Evolutionary conservation across 2,329 filamentous ascomycete genomes (phyloP).

Genomic region (Ophiostoma novo-ulmi): DNA sequence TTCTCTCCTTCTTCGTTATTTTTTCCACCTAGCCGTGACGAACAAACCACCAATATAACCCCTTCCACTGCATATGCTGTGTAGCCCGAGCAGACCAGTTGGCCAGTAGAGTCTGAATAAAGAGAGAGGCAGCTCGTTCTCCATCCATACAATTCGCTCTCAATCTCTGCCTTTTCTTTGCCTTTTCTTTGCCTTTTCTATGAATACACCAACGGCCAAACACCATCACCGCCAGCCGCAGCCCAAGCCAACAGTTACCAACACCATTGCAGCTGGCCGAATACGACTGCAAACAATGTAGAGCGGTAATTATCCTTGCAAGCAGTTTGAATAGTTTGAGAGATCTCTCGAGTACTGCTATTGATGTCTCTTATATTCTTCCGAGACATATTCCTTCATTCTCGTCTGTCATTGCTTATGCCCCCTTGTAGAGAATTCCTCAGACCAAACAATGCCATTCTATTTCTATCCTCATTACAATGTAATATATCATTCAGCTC

Average conservation of each 20-base stretch:
- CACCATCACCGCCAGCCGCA: not conserved
- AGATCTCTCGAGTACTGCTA: too few species aligned
- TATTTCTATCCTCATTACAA: not conserved
- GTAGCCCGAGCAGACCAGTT: not conserved
- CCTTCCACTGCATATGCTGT: conserved; percentile 9
- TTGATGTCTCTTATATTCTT: too few species aligned
- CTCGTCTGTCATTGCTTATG: too few species aligned
- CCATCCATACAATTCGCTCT: not conserved
- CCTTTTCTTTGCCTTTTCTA: not conserved
- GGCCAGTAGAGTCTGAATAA: not conserved
- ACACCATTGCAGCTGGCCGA: not conserved
- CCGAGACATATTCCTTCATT: too few species aligned
- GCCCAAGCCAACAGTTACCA: too few species aligned
- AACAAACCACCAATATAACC: not conserved
- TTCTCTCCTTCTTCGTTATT: not conserved
- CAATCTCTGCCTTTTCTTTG: not conserved
- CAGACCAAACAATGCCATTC: not conserved
- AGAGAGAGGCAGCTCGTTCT: not conserved
- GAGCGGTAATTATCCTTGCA: too few species aligned
- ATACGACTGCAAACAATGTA: not conserved
- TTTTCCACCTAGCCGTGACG: not conserved
- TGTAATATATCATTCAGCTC: not conserved
- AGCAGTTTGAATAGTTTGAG: too few species aligned
- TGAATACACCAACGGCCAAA: too few species aligned
- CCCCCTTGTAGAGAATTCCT: too few species aligned